A percentile compares a stretch with the other conserved stretches of the same genome.
Evolutionary conservation across 352 stramenopile species (phyloP).

Genomic region (Globisporangium echinulatum): DNA sequence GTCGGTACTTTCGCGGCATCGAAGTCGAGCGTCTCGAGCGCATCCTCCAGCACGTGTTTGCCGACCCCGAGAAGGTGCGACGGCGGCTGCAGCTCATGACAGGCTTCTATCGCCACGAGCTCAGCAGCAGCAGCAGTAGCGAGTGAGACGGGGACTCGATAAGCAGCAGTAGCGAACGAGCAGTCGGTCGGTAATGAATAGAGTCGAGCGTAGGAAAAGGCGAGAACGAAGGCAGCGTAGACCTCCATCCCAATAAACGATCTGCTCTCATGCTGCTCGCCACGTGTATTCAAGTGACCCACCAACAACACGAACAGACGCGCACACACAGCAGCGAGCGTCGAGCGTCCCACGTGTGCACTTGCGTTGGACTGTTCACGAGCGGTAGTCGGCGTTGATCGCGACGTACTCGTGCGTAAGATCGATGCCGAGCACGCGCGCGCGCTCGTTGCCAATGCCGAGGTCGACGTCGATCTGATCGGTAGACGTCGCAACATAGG

Average conservation of each 20-base stretch:
- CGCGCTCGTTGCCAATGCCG: conserved; percentile 71
- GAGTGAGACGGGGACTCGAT: not conserved
- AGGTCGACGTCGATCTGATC: conserved; percentile 91
- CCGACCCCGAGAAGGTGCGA: conserved; percentile 41
- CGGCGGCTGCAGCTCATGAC: conserved; percentile 69
- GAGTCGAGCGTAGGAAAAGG: not conserved
- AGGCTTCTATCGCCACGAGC: conserved; percentile 33
- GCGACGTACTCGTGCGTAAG: conserved; percentile 98
- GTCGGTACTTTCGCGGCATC: conserved; percentile 59
- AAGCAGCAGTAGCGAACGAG: not conserved
- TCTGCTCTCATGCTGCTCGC: too few relatives aligned
- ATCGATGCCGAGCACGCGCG: conserved; percentile 94
- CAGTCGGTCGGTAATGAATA: not conserved
- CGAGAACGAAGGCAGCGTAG: not conserved
- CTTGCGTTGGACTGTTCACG: conserved; percentile 41
- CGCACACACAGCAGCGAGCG: too few relatives aligned
- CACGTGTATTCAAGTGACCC: too few relatives aligned
- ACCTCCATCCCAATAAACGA: too few relatives aligned
- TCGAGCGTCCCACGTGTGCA: too few relatives aligned
- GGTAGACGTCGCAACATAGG: not conserved
- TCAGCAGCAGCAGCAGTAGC: conserved; percentile 6
- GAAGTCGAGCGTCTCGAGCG: conserved; percentile 33
- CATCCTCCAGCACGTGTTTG: conserved; percentile 45
- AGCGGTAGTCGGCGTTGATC: conserved; percentile 98
- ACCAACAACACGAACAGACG: too few relatives aligned